These are phyloP conservation scores for Pichia kluyveri DNA, from an alignment of 805 yeast species.

Conservation along the genomic window DNA sequence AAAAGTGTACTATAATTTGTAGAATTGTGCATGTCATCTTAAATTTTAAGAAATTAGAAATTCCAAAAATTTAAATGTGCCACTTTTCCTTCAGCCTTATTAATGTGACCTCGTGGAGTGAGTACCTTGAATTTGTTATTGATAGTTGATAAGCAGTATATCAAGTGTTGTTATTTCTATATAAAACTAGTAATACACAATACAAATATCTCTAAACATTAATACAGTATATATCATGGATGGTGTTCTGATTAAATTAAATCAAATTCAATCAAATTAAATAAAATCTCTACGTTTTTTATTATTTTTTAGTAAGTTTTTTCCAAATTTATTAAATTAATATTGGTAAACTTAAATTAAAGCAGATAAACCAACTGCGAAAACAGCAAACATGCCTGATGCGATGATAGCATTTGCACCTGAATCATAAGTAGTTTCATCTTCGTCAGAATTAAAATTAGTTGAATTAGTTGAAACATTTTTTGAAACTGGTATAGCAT, in stretches of 20 bases:
- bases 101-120: too few species aligned
- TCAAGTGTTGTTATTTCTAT: not conserved
- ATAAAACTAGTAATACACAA: not conserved
- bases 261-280: slow-evolving; percentile 15
- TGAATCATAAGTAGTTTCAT: slow-evolving; percentile 4
- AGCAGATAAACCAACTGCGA: slow-evolving; percentile 18
- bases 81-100: too few species aligned
- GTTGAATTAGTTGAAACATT: slow-evolving; percentile 5
- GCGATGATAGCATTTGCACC: slow-evolving; percentile 4
- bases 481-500: slow-evolving; percentile 2
- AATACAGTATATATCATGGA: too few species aligned
- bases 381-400: slow-evolving; percentile 14
- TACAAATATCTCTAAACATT: too few species aligned
- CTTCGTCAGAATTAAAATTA: not conserved
- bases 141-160: not conserved
- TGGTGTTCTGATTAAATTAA: not conserved
- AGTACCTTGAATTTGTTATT: too few species aligned
- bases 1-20: too few species aligned
- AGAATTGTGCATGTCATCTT: too few species aligned
- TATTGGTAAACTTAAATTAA: slow-evolving; percentile 9
- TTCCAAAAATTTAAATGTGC: too few species aligned
- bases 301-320: not conserved
- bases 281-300: too few species aligned
- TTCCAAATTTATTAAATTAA: too few species aligned
- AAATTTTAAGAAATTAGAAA: too few species aligned